These are phyloP conservation scores for Cladochytrium tenue DNA, from an alignment of 371 early-diverging fungal genomes.

Conservation along the genomic window DNA sequence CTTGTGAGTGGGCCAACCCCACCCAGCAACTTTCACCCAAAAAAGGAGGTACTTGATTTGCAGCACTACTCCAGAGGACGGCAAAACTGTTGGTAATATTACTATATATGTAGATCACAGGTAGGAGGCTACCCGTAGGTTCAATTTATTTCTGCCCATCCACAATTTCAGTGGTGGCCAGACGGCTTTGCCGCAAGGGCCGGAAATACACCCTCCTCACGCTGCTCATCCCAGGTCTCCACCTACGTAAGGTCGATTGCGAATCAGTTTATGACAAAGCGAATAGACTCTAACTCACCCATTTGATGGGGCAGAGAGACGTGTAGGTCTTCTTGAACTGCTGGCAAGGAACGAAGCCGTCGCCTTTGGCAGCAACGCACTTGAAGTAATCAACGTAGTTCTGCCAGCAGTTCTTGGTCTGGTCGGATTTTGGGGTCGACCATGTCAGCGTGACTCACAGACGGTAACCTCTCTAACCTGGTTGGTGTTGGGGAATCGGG, in stretches of 20 bases:
- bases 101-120: too few relatives aligned
- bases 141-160: too few relatives aligned
- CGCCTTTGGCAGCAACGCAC: slow-evolving; percentile 73
- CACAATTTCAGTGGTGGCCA: background rate
- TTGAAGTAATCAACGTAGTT: slow-evolving; percentile 93
- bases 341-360: slow-evolving; percentile 85
- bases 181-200: slow-evolving; percentile 21
- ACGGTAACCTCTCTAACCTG: slow-evolving; percentile 62
- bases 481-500: slow-evolving; percentile 92
- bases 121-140: too few relatives aligned
- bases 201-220: slow-evolving; percentile 79
- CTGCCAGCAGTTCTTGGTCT: slow-evolving; percentile 79
- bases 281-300: too few relatives aligned
- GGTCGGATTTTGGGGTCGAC: background rate
- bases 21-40: too few relatives aligned
- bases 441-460: background rate
- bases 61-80: too few relatives aligned
- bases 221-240: slow-evolving; percentile 80
- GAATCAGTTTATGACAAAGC: background rate
- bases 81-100: too few relatives aligned
- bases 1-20: too few relatives aligned
- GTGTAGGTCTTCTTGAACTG: slow-evolving; percentile 77
- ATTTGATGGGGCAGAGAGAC: slow-evolving; percentile 82
- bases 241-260: slow-evolving; percentile 46
- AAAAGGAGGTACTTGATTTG: too few relatives aligned